Evolutionary conservation across 495 filamentous ascomycete genomes (phyloP).

Genomic region (Tuber calosporum): DNA sequence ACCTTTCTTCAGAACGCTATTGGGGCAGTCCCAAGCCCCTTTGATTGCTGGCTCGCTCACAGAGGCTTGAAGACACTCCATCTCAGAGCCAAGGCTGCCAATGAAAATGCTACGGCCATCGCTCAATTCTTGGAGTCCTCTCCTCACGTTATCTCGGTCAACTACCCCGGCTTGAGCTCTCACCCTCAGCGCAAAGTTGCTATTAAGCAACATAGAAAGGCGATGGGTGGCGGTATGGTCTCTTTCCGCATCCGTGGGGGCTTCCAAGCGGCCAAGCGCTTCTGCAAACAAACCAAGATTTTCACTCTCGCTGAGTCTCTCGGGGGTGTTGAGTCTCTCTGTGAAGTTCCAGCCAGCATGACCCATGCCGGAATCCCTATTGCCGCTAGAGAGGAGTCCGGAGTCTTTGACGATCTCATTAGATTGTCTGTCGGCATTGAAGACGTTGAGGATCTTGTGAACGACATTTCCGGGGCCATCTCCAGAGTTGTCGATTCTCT

Average conservation of each 20-base stretch:
- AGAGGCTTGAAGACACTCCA: constrained; percentile 95
- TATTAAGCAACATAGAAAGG: constrained; percentile 81
- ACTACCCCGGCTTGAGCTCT: constrained; percentile 85
- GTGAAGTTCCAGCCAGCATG: constrained; percentile 89
- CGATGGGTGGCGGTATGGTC: constrained; percentile 95
- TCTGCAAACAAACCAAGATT: constrained; percentile 81
- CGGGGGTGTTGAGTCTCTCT: constrained; percentile 85
- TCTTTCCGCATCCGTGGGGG: constrained; percentile 91
- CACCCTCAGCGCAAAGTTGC: constrained; percentile 82
- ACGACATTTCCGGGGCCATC: constrained; percentile 77
- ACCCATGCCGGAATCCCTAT: constrained; percentile 91
- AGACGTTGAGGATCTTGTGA: constrained; percentile 74
- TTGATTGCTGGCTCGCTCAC: constrained; percentile 99
- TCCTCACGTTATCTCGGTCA: constrained; percentile 77
- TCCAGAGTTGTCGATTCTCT: constrained; percentile 60
- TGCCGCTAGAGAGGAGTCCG: constrained; percentile 80
- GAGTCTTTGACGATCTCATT: constrained; percentile 96
- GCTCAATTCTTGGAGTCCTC: constrained; percentile 70
- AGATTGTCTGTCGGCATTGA: constrained; percentile 90
- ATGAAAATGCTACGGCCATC: constrained; percentile 69
- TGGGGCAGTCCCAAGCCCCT: constrained; percentile 85
- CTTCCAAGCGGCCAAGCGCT: constrained; percentile 74
- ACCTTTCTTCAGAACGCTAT: constrained; percentile 95
- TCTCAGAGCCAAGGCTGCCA: constrained; percentile 77
- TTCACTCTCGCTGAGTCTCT: constrained; percentile 92